Percentiles rank a stretch among this genome's conserved stretches.
These are phyloP conservation scores for Yamadazyma triangularis DNA, from an alignment of 1,139 yeast species.

Conservation along the genomic window DNA sequence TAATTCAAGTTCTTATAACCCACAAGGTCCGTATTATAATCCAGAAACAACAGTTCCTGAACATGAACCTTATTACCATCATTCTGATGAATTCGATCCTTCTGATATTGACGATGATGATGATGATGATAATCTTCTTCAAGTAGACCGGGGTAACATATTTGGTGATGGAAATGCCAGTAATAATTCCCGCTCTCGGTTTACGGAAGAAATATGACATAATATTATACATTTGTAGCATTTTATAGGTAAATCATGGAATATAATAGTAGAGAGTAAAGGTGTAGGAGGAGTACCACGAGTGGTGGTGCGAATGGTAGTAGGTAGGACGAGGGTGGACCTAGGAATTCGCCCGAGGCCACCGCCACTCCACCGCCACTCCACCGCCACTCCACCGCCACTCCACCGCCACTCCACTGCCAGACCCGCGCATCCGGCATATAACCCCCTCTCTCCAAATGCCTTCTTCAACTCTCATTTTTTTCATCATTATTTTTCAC, in stretches of 20 bases:
- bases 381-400: too few relatives aligned
- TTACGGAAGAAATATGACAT: constrained; percentile 23
- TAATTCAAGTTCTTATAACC: constrained; percentile 9
- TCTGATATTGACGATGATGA: constrained; percentile 12
- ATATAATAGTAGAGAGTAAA: too few relatives aligned
- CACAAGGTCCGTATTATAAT: neutral
- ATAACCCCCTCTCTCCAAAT: too few relatives aligned
- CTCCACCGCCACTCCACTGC: too few relatives aligned
- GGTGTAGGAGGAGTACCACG: too few relatives aligned
- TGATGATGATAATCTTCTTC: constrained; percentile 8
- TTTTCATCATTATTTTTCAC: neutral
- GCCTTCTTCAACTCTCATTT: neutral
- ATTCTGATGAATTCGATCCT: constrained; percentile 7
- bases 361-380: too few relatives aligned
- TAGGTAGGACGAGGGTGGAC: too few relatives aligned
- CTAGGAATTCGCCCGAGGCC: too few relatives aligned
- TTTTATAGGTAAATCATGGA: too few relatives aligned
- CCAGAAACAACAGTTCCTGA: neutral
- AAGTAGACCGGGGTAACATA: constrained; percentile 9
- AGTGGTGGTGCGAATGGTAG: too few relatives aligned
- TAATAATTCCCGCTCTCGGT: constrained; percentile 20
- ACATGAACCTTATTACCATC: neutral
- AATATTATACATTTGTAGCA: neutral
- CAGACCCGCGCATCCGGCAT: too few relatives aligned
- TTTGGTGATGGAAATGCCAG: constrained; percentile 16